Base-by-base conservation (phyloP, 2,329 filamentous ascomycete genomes). In the Monilinia fructigena region DNA sequence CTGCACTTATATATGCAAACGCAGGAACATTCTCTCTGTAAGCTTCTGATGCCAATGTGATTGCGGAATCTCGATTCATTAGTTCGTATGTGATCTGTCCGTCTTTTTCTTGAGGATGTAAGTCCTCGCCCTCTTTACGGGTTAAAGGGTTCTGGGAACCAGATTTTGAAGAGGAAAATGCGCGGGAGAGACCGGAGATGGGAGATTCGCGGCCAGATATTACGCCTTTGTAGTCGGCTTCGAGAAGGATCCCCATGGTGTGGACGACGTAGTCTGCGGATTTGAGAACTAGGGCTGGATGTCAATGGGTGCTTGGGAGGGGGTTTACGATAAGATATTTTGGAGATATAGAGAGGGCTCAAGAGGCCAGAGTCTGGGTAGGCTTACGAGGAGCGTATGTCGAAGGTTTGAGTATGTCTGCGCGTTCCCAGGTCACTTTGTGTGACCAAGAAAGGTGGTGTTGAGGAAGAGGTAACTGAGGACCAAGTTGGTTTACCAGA, bases 161-260 rank as follows among this genome's bases (percentile, higher is more conserved):
- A 74, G 79, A 82, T 45, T 89, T 89, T 2, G 84, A 83, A 0
- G 86, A 77, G 62, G 88, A 87, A 77, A 98, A 96, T 35, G 92
- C 92, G 73, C 89, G 88, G 69, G 86, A 85, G 18, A 99, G 81
- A 1, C 92, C 94, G 8, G 86, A 79, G 63, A 96, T 79, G n/a
- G 92, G 87, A 0, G 91, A 92, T 74, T 97, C 93, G 68, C 86
- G 87, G 61, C 95, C 95, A 26, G 87, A 89, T 35, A 99, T 77
- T 20, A 97, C 89, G 72, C 90, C 91, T 80, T 99, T 99, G 86
- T 99, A 99, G 81, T 99, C 95, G 60, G 93, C 93, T 81, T 99
- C 95, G 12, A 99, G 86, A 23, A 99, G 84, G 73, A 99, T 97
- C 12, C 95, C 95, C 89, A 98, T 93, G 75, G 85, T 92, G 82